Base-by-base conservation (phyloP, 2,329 filamentous ascomycete genomes). In the Xylariaceae sp. region DNA sequence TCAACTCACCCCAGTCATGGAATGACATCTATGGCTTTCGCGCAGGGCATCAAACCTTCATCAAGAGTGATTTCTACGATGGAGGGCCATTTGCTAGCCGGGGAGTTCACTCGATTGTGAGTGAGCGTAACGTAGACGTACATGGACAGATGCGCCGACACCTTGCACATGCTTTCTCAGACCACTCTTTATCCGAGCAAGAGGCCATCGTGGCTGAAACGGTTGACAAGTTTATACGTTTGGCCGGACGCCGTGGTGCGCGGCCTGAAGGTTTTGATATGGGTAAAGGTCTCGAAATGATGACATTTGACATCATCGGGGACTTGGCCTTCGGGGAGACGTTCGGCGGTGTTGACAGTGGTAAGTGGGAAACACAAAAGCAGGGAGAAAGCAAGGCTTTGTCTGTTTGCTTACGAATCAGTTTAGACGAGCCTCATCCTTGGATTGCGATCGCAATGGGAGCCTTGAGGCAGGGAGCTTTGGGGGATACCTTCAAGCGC, bases 41-140 rank as follows among this genome's bases (percentile, higher is more conserved):
- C n/a, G n/a, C n/a, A n/a, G n/a, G n/a, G n/a, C n/a, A n/a, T n/a
- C n/a, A n/a, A n/a, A n/a, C n/a, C n/a, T n/a, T n/a, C n/a, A n/a
- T n/a, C n/a, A n/a, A n/a, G n/a, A n/a, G n/a, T n/a, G n/a, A n/a
- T n/a, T n/a, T n/a, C n/a, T n/a, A n/a, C n/a, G n/a, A n/a, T n/a
- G n/a, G n/a, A n/a, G n/a, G n/a, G n/a, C n/a, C n/a, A n/a, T n/a
- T n/a, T n/a, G n/a, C n/a, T n/a, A n/a, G n/a, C n/a, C n/a, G n/a
- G n/a, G n/a, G n/a, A n/a, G n/a, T n/a, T n/a, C 54, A 50, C 23
- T 67, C 66, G 11, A 65, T 67, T 17, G 63, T 66, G 11, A 66
- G 62, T 49, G 62, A 65, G 54, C 58, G 61, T 19, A 54, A 62
- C 37, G 58, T 55, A 1, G 39, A 47, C 3, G 39, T 50, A 4